Evolutionary conservation across 148 eudicot species (phyloP), one percentile per base, ranked within the genome.

Genomic region (Spergularia marina): DNA sequence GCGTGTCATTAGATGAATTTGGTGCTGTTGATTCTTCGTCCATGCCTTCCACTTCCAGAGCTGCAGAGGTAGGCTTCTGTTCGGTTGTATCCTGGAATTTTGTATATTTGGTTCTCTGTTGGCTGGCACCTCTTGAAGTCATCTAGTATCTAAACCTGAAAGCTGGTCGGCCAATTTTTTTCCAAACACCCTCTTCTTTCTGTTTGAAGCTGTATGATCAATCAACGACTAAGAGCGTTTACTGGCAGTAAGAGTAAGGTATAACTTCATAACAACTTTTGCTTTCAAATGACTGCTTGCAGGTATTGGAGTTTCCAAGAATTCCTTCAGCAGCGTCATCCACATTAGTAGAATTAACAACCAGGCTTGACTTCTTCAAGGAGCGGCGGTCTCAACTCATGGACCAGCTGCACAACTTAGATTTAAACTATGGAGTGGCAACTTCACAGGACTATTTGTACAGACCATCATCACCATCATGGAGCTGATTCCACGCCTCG

Each of bases 341-440:
- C n/a, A 89, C 98, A 62, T 78, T 94, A 85, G 91, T 91, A 71
- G 98, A 94, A 72, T 77, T 92, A 72, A 95, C 98, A 23, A 87
- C 98, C 60, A 91, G 98, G 49, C 97, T 95, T 23, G 98, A 95
- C 76, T 95, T 95, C 89, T 95, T 95, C 85, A 95, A 92, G 83
- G 97, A 95, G 73, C 86, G 98, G 59, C 90, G 98, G 41, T 90
- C 97, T 74, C 98, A 94, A 80, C 88, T 94, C 72, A 91, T 94
- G 98, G 98, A 94, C 72, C 98, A 94, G 79, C 93, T 94, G 59
- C 97, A 94, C 85, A 91, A 84, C 85, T 91, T 94, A 2, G 98
- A 94, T 75, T 76, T 90, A 70, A 91, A 89, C 80, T 85, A 91
- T 25, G 91, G 90, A 39, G 76, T 85, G 5, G 71, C 86, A 53